A percentile compares a stretch with the other conserved stretches of the same genome.
Evolutionary conservation across 1,284 basidiomycete genomes (phyloP).

Genomic region (Apiotrichum brassicae): DNA sequence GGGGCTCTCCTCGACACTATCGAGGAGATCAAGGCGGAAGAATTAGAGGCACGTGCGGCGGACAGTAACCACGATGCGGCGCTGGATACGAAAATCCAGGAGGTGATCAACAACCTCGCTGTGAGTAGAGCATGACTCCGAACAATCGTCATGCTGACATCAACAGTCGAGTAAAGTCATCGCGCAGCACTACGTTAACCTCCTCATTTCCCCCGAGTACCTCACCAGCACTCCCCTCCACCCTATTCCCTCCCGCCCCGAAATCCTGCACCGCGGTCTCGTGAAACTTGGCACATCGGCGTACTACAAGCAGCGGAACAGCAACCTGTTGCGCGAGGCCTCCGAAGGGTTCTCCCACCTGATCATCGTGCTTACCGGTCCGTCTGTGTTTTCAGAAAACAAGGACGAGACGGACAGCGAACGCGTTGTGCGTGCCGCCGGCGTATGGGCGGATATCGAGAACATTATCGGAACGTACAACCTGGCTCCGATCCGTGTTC

Average conservation of each 20-base stretch:
- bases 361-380: conserved; percentile 67
- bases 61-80: not conserved
- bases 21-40: conserved; percentile 9
- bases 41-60: conserved; percentile 5
- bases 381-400: conserved; percentile 48
- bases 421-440: conserved; percentile 56
- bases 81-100: not conserved
- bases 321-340: conserved; percentile 93
- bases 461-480: conserved; percentile 92
- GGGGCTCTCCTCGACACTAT: conserved; percentile 10
- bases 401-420: conserved; percentile 8
- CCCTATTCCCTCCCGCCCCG: conserved; percentile 19
- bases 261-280: conserved; percentile 21
- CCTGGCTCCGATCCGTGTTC: conserved; percentile 85
- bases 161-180: conserved; percentile 7
- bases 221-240: conserved; percentile 26
- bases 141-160: not conserved
- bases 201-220: conserved; percentile 24
- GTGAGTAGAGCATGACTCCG: conserved; percentile 3
- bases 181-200: conserved; percentile 23
- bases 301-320: conserved; percentile 94
- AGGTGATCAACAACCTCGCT: conserved; percentile 6
- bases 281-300: conserved; percentile 35
- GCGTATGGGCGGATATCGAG: conserved; percentile 79
- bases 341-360: conserved; percentile 96